Base-by-base conservation (phyloP, 2,329 filamentous ascomycete species). In the Exserohilum rostratum region DNA sequence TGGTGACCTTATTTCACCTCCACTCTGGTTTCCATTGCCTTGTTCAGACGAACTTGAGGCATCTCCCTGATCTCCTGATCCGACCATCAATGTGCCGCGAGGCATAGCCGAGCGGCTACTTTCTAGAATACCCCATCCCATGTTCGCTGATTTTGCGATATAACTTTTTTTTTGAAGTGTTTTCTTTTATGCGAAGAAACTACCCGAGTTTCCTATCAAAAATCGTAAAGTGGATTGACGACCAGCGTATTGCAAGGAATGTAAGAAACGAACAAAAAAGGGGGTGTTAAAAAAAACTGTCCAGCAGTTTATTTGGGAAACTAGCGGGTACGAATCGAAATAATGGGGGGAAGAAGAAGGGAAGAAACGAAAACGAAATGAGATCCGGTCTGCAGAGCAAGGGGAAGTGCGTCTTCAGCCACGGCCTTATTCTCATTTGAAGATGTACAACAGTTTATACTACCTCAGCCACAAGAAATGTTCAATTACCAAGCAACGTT, bases 41-140 rank as follows among this genome's bases (percentile, higher is more conserved):
- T 37, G 22, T 29, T 58, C 57, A 18, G 39, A 45, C 17, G 45
- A 17, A n/a, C 53, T 39, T 27, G 50, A 34, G 11, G 46, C 51
- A 25, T 35, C 50, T n/a, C n/a, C n/a, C 13, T 34, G 40, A 10
- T 57, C 57, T 29, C 46, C 39, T 25, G 46, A 34, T 17, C 50
- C 57, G 27, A 60, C 34, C 17, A 47, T 47, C 2, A 46, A 45
- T 15, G 57, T 60, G 25, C 57, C 57, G 18, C 42, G 43, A 31
- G 54, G 54, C 13, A 44, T 42, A 30, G 57, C 50, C 25, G 50
- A 29, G n/a, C 53, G 49, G 25, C 13, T 35, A 33, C 57, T 60
- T 34, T 57, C 57, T n/a, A 57, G 43, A 45, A 60, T 38, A 27
- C 57, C 57, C 54, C 53, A 57, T 44, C 57, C 57, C 57, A 60